Percentiles rank a stretch among this genome's conserved stretches.
phyloP scores from a whole-genome alignment of 306 rosid genomes.

The Pyrus pyrifolia region DNA sequence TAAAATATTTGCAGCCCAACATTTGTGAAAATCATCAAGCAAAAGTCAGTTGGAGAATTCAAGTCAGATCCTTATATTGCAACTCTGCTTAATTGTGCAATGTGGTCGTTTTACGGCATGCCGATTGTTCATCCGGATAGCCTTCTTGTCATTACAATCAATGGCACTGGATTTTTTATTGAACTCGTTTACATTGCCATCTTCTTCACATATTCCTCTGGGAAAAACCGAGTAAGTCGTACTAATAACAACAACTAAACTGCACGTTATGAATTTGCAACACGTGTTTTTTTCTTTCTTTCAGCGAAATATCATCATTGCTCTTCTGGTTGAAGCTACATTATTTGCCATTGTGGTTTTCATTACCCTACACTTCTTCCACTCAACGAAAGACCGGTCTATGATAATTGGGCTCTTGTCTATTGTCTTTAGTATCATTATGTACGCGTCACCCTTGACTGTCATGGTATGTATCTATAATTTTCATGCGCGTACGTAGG shows the following conservation, averaged over 20 bases:
- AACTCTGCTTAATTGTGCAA: conserved; percentile 45
- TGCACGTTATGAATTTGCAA: too few species aligned
- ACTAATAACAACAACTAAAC: too few species aligned
- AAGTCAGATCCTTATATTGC: conserved; percentile 63
- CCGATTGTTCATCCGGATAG: conserved; percentile 54
- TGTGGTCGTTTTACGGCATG: conserved; percentile 58
- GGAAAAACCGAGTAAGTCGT: conserved; percentile 34
- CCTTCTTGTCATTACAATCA: conserved; percentile 41
- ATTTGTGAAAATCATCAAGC: conserved; percentile 33
- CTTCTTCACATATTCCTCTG: conserved; percentile 25
- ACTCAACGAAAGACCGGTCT: conserved; percentile 24
- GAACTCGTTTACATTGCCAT: conserved; percentile 45
- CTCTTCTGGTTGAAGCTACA: conserved; percentile 27
- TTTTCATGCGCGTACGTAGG: not conserved
- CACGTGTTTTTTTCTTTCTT: not conserved
- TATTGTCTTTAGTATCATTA: conserved; percentile 49
- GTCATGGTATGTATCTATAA: conserved; percentile 40
- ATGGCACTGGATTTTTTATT: conserved; percentile 35
- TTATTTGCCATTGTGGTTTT: conserved; percentile 32
- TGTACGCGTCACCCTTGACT: conserved; percentile 61
- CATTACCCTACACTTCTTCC: conserved; percentile 26
- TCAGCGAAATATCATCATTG: conserved; percentile 43
- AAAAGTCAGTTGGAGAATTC: conserved; percentile 50
- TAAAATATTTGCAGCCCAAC: conserved; percentile 37
- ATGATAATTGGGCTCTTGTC: conserved; percentile 48